Base-by-base conservation (phyloP, 2,329 filamentous ascomycete genomes). In the Trichoderma lentiforme region DNA sequence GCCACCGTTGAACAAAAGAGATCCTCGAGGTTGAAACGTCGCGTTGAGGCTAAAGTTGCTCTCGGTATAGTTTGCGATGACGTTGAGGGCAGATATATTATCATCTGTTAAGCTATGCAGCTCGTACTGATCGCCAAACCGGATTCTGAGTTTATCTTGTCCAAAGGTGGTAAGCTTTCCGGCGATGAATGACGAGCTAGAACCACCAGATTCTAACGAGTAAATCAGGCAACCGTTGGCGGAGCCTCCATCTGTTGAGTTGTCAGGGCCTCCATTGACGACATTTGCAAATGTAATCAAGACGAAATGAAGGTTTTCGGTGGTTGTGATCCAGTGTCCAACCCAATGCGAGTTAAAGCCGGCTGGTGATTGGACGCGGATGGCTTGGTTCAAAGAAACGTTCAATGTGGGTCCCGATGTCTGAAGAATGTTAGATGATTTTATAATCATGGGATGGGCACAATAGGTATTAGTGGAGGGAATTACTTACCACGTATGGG, bases 321-420 rank as follows among this genome's bases (percentile, higher is more conserved):
- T 36, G 1, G 63, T 66, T 18, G 47, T 66, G 12, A 65, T 6
- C 39, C 39, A 65, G 2, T 65, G 62, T 3, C 62, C 43, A n/a
- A 65, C 62, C 62, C 62, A 65, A 53, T 66, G 63, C 12, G 47
- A 56, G n/a, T 66, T 36, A 12, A 66, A n/a, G 43, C 63, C 43
- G 4, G n/a, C 9, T n/a, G 63, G 3, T 11, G 63, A 66, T 2
- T 56, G 28, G n/a, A 66, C n/a, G 30, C 47, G 47, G 9, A 56
- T 51, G n/a, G 28, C 28, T 65, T 65, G 43, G 15, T 65, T 32
- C 14, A 28, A 15, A 24, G 43, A 56, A 5, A 66, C 63, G 7
- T 66, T 36, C 15, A 26, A 66, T 11, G 47, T 56, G 11, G 63
- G 63, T 15, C 47, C 43, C 8, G 47, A 53, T 34, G 63, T 24